Percentiles rank a stretch among this genome's conserved stretches.
Evolutionary conservation across 345 rosid species (phyloP).

Genomic region (Passiflora organensis): DNA sequence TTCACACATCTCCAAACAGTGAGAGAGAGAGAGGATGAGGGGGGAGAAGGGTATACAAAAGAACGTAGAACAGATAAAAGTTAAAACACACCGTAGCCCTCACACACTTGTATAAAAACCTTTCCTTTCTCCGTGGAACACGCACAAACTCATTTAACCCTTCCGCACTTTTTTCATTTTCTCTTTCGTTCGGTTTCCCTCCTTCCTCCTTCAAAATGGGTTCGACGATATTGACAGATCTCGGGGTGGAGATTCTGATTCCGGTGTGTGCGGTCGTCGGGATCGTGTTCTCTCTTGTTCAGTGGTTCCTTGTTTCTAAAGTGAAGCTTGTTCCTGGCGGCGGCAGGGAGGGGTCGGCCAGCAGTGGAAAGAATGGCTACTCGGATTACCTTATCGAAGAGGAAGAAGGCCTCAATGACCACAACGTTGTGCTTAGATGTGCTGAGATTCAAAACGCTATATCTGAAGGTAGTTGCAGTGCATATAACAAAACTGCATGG

Average conservation of each 20-base stretch:
- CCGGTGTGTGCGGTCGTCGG: slow-evolving; percentile 81
- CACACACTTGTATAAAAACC: too few species aligned
- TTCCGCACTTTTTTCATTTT: too few species aligned
- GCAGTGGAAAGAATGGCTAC: slow-evolving; percentile 41
- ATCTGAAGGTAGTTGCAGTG: slow-evolving; percentile 50
- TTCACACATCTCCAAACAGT: too few species aligned
- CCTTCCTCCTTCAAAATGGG: slow-evolving; percentile 73
- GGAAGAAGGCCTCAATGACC: slow-evolving; percentile 86
- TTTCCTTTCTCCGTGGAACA: too few species aligned
- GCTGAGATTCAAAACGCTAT: slow-evolving; percentile 92
- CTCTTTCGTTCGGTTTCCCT: slow-evolving; percentile 54
- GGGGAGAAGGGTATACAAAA: too few species aligned
- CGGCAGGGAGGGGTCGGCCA: slow-evolving; percentile 3
- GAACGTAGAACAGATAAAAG: too few species aligned
- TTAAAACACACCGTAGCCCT: too few species aligned
- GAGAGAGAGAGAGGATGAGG: too few species aligned
- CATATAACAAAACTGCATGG: neutral
- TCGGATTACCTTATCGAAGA: slow-evolving; percentile 77
- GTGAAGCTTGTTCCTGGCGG: slow-evolving; percentile 47
- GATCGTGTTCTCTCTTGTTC: slow-evolving; percentile 60
- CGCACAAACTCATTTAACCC: too few species aligned
- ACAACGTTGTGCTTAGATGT: slow-evolving; percentile 68
- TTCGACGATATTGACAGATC: slow-evolving; percentile 52
- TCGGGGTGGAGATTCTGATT: slow-evolving; percentile 70
- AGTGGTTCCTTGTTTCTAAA: slow-evolving; percentile 70